phyloP scores from a whole-genome alignment of 345 rosid species.

The Luvunga scandens region DNA sequence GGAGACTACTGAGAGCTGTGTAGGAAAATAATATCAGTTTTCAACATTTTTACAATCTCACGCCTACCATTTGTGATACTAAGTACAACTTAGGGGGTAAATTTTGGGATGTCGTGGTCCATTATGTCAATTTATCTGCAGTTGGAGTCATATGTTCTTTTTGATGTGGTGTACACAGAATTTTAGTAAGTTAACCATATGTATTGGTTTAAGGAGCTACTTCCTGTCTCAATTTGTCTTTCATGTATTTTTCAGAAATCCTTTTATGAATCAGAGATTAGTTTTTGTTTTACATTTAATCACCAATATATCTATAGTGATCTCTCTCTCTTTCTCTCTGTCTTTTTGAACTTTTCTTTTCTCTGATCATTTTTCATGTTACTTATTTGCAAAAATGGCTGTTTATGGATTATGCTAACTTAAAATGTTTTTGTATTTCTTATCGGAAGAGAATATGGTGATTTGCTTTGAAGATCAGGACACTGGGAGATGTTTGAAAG shows the following conservation, averaged over 20 bases:
- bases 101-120: not conserved
- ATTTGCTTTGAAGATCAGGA: slow-evolving; percentile 80
- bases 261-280: not conserved
- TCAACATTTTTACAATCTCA: not conserved
- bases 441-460: slow-evolving; percentile 82
- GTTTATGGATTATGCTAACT: slow-evolving; percentile 17
- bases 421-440: slow-evolving; percentile 18
- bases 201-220: not conserved
- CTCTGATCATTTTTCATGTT: not conserved
- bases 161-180: not conserved
- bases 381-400: slow-evolving; percentile 5
- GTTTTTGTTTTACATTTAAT: not conserved
- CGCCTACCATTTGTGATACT: not conserved
- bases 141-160: not conserved
- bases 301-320: not conserved
- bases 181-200: not conserved
- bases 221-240: not conserved
- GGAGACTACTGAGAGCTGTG: not conserved
- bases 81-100: not conserved
- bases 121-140: not conserved
- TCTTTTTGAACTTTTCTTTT: not conserved
- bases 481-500: slow-evolving; percentile 75
- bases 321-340: not conserved
- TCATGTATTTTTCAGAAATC: not conserved
- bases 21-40: not conserved